phyloP scores from a whole-genome alignment of 148 eudicot species.

The Silene conica region DNA sequence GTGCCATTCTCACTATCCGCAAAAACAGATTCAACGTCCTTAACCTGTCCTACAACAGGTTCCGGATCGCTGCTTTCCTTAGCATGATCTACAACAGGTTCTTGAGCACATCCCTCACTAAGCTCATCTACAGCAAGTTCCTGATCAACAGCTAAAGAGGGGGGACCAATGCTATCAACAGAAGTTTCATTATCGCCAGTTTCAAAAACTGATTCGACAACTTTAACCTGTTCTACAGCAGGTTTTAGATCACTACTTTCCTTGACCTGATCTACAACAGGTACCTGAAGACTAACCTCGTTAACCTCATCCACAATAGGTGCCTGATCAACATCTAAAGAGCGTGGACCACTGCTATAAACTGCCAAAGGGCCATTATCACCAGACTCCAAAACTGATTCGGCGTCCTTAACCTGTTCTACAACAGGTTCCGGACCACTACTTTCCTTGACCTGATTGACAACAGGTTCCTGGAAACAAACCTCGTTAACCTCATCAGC shows the following conservation, averaged over 20 bases:
- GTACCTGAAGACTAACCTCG: slow-evolving; percentile 2
- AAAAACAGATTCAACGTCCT: slow-evolving; percentile 10
- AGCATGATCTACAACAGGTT: neutral
- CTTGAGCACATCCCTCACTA: slow-evolving; percentile 5
- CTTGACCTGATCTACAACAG: slow-evolving; percentile 3
- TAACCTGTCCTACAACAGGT: neutral
- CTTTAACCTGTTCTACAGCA: neutral
- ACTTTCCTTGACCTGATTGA: slow-evolving; percentile 5
- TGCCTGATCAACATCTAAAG: neutral
- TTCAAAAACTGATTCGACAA: slow-evolving; percentile 4
- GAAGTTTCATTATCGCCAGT: slow-evolving; percentile 5
- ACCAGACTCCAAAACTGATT: neutral
- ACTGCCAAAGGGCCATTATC: neutral
- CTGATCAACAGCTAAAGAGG: slow-evolving; percentile 21
- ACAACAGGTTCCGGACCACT: neutral
- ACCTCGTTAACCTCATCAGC: slow-evolving; percentile 12
- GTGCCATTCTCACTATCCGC: neutral
- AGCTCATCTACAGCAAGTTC: neutral
- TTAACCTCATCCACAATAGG: neutral
- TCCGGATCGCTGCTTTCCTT: neutral
- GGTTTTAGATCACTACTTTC: neutral
- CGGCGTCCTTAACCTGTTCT: neutral
- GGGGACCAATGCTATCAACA: slow-evolving; percentile 10
- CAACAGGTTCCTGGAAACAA: neutral
- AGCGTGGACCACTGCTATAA: neutral